These are phyloP conservation scores for Stephania japonica DNA, from an alignment of 164 flowering plant genomes.

Conservation along the genomic window DNA sequence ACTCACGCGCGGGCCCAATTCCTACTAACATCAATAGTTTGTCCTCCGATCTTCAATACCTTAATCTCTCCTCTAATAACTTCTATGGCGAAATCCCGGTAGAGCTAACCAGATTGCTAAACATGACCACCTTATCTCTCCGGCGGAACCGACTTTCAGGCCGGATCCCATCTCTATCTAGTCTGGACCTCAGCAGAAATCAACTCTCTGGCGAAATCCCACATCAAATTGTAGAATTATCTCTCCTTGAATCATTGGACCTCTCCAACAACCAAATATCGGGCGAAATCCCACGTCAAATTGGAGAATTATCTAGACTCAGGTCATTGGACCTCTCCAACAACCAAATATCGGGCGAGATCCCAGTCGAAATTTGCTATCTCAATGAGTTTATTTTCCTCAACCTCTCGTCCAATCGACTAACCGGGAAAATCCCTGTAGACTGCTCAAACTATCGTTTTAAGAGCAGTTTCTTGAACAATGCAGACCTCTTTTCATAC, in stretches of 20 bases:
- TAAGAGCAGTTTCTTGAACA: conserved; percentile 58
- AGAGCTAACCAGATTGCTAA: conserved; percentile 38
- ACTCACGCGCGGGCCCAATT: conserved; percentile 48
- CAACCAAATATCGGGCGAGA: conserved; percentile 60
- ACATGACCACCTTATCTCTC: conserved; percentile 26
- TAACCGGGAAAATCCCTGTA: conserved; percentile 57
- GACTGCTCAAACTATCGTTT: conserved; percentile 42
- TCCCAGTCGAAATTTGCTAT: conserved; percentile 52
- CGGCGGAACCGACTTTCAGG: conserved; percentile 56
- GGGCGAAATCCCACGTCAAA: conserved; percentile 55
- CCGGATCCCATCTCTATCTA: conserved; percentile 41
- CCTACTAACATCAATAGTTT: conserved; percentile 51
- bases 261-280: conserved; percentile 57
- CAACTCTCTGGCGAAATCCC: conserved; percentile 61
- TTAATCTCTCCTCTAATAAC: conserved; percentile 50
- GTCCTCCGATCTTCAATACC: conserved; percentile 19
- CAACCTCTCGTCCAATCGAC: conserved; percentile 62
- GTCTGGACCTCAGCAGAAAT: conserved; percentile 46
- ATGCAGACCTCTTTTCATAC: conserved; percentile 46
- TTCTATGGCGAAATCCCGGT: conserved; percentile 54
- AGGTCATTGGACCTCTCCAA: conserved; percentile 47
- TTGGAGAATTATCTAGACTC: conserved; percentile 40
- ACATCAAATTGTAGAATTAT: conserved; percentile 29
- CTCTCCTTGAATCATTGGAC: conserved; percentile 42
- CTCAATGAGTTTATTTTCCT: conserved; percentile 35